A percentile compares a stretch with the other conserved stretches of the same genome.
Conservation (phyloP, 2,329 filamentous ascomycete species). For the Colletotrichum tropicale region DNA sequence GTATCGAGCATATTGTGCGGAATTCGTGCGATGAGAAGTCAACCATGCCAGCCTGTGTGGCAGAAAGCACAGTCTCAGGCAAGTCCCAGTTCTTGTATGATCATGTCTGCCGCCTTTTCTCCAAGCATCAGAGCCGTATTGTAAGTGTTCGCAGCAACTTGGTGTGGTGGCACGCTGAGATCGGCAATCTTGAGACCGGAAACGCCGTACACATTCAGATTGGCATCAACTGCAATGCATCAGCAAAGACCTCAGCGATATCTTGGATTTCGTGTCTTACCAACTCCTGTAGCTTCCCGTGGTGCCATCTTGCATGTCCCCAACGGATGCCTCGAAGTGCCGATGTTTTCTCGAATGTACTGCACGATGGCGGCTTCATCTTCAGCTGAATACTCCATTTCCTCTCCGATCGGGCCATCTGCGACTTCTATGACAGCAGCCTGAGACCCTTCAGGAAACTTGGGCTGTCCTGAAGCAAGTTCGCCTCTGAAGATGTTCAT, state of each 20-base stretch:
- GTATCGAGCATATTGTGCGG: neutral
- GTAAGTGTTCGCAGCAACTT: conserved; percentile 52
- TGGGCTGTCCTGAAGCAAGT: conserved; percentile 44
- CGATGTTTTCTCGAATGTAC: conserved; percentile 42
- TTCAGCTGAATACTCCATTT: conserved; percentile 53
- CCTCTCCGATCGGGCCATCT: neutral
- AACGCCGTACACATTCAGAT: conserved; percentile 46
- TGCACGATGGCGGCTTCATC: conserved; percentile 54
- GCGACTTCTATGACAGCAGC: conserved; percentile 34
- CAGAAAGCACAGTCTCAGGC: neutral
- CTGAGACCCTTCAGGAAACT: conserved; percentile 43
- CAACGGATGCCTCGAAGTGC: conserved; percentile 50
- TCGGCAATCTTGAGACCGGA: conserved; percentile 45
- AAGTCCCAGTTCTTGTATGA: conserved; percentile 38
- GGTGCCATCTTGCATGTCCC: conserved; percentile 51
- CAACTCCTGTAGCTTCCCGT: conserved; percentile 33
- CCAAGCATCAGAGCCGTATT: conserved; percentile 52
- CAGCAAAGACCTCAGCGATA: neutral
- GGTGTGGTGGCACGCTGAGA: conserved; percentile 37
- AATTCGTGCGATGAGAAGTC: neutral
- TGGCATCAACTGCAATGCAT: conserved; percentile 34
- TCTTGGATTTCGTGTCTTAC: neutral
- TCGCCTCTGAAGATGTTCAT: conserved; percentile 58
- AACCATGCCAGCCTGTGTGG: neutral
- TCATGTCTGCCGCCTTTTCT: conserved; percentile 45